Evolutionary conservation across 257 asterid species (phyloP), one percentile per base, ranked within the genome.

Genomic region (Vinca minor): DNA sequence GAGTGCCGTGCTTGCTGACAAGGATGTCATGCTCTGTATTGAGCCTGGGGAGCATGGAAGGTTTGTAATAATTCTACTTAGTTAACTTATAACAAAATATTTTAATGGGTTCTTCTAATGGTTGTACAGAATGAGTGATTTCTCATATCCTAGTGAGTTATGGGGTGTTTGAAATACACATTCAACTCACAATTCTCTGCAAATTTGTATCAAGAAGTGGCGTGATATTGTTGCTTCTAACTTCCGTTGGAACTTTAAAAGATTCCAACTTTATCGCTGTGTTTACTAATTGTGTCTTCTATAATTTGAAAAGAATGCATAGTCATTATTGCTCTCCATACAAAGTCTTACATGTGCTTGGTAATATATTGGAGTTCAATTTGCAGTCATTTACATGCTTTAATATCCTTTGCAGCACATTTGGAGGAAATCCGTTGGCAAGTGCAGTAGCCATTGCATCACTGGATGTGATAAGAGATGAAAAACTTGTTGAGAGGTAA

Each of bases 21-120:
- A 87, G 83, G 95, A 89, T 69, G 82, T 87, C 71, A 92, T 92
- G 98, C 97, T 92, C 63, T 89, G 98, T 78, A 85, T 92, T 66
- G 91, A 84, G 74, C 97, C 97, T 32, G 98, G 97, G 73, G 97
- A 89, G 82, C 97, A 92, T 59, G 98, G 97, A 83, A 92, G 98
- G 98, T 92, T 71, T 23, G 86, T 69, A 31, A 42, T 41, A 61
- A n/a, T 25, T 25, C 18, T 45, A 26, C 21, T 46, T 48, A 20
- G 41, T 47, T 28, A n/a, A n/a, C n/a, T n/a, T n/a, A 53, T 48
- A 52, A 18, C 59, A 65, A 35, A 31, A 60, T 12, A 17, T 38
- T n/a, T 35, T 14, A 38, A 3, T 31, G 0, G 44, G 14, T 46
- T 44, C 47, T 59, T 41, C 48, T 59, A 31, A 20, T 7, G 9